phyloP scores from a whole-genome alignment of 768 basidiomycete genomes.

The Phanerochaete sordida region DNA sequence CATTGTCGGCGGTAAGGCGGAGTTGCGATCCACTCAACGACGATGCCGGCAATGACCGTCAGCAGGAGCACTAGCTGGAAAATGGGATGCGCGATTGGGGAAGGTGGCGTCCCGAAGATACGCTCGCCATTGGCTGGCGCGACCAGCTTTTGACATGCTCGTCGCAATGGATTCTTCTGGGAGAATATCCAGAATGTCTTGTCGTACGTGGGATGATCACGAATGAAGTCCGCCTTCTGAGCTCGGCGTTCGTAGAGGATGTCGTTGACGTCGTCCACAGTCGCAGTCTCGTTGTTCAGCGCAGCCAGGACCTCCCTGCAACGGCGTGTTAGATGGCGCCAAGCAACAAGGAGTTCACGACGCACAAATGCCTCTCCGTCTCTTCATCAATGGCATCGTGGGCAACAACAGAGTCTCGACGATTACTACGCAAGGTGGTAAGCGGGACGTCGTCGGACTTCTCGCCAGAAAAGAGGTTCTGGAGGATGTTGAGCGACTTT shows the following conservation, averaged over 20 bases:
- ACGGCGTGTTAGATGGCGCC: background rate
- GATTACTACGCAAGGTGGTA: conserved; percentile 42
- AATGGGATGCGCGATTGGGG: conserved; percentile 58
- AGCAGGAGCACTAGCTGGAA: conserved; percentile 74
- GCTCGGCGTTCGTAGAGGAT: conserved; percentile 66
- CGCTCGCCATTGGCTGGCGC: conserved; percentile 82
- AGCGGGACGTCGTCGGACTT: conserved; percentile 54
- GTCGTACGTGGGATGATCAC: conserved; percentile 85
- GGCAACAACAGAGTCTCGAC: conserved; percentile 27
- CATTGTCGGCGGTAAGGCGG: conserved; percentile 79
- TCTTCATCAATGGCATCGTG: conserved; percentile 47
- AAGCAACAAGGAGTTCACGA: too few relatives aligned
- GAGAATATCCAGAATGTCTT: conserved; percentile 87
- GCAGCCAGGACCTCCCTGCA: conserved; percentile 66
- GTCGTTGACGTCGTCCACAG: conserved; percentile 56
- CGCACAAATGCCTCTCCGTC: conserved; percentile 73
- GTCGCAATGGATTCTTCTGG: conserved; percentile 71
- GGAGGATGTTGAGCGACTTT: conserved; percentile 57
- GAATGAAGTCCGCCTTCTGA: conserved; percentile 83
- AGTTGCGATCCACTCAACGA: conserved; percentile 80
- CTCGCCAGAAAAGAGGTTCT: conserved; percentile 62
- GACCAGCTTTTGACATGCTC: conserved; percentile 78
- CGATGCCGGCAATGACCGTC: conserved; percentile 76
- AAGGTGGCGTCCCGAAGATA: conserved; percentile 74
- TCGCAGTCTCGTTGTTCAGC: conserved; percentile 50